A percentile compares a stretch with the other conserved stretches of the same genome.
These are phyloP conservation scores for Ophiostoma tasmaniense DNA, from an alignment of 2,329 filamentous ascomycete genomes.

Conservation along the genomic window DNA sequence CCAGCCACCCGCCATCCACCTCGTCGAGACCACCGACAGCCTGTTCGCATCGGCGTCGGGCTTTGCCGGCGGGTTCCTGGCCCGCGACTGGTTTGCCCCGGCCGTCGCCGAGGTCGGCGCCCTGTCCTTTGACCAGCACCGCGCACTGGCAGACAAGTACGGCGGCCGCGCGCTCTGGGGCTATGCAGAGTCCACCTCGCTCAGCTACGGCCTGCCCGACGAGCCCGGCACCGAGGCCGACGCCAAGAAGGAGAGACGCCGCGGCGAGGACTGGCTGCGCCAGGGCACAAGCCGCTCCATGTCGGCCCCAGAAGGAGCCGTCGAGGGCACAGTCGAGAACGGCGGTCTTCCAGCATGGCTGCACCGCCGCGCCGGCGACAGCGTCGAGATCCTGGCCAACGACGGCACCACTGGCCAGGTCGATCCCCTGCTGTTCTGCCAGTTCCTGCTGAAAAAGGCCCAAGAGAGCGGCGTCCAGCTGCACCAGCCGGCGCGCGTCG, in stretches of 20 bases:
- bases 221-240: conserved; percentile 20
- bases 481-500: conserved; percentile 52
- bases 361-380: conserved; percentile 44
- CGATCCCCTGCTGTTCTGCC: conserved; percentile 59
- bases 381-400: conserved; percentile 52
- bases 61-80: conserved; percentile 65
- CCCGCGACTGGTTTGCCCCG: conserved; percentile 61
- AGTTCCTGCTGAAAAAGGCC: conserved; percentile 54
- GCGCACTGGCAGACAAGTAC: conserved; percentile 50
- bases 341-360: conserved; percentile 47
- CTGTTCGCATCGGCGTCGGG: conserved; percentile 69
- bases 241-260: not conserved
- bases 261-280: conserved; percentile 56
- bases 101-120: conserved; percentile 47
- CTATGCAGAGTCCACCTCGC: conserved; percentile 46
- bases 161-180: conserved; percentile 47
- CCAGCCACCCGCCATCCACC: conserved; percentile 31
- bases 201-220: conserved; percentile 37
- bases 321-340: conserved; percentile 27
- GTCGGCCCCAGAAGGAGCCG: conserved; percentile 22
- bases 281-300: conserved; percentile 31
- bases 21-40: conserved; percentile 39
- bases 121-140: conserved; percentile 62
- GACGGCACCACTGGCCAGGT: conserved; percentile 56
- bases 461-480: conserved; percentile 54